Evolutionary conservation across 2,329 filamentous ascomycete species (phyloP), one percentile per base, ranked within the genome.

Genomic region (Scleromitrula shiraiana): DNA sequence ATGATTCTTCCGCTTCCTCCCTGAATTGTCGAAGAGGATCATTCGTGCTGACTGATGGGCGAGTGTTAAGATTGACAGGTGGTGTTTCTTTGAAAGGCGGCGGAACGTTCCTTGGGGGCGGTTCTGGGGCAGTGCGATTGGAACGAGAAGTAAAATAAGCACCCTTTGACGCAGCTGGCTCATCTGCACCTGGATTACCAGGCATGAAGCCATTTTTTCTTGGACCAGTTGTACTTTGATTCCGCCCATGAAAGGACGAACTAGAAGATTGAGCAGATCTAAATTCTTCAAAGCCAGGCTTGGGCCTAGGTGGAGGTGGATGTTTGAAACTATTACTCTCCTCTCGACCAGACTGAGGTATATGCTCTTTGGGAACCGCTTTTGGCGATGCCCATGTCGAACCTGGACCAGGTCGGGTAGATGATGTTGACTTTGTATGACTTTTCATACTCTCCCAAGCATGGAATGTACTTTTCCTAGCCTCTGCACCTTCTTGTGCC

Each of bases 21-120:
- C 68, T 67, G 50, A 77, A 76, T 42, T 70, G 66, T 19, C 67
- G 69, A 35, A 77, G 58, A 2, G 72, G 73, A 52, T 79, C 73
- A 19, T 22, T 37, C 6, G 4, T 17, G 23, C 23, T 49, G n/a
- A 38, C 26, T 12, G 46, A 49, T 23, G 57, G 46, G 20, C 46
- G 45, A 9, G 50, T 42, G 37, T 49, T 52, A 8, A 29, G 29
- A 26, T 47, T 42, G 6, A 48, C 38, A 2, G n/a, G 46, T 5
- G 41, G 45, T 17, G 41, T 46, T n/a, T 47, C 45, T 14, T 33
- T 27, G 20, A 35, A 39, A 15, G 33, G 36, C 32, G 41, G 36
- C 14, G 45, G 38, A n/a, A 33, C 30, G 5, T 41, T 51, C 46
- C 55, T 46, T 38, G 59, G 57, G 19, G 59, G 58, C 33, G 56